Percentiles rank a stretch among this genome's conserved stretches.
Evolutionary conservation across 345 rosid species (phyloP).

Genomic region (Hibiscus trionum): DNA sequence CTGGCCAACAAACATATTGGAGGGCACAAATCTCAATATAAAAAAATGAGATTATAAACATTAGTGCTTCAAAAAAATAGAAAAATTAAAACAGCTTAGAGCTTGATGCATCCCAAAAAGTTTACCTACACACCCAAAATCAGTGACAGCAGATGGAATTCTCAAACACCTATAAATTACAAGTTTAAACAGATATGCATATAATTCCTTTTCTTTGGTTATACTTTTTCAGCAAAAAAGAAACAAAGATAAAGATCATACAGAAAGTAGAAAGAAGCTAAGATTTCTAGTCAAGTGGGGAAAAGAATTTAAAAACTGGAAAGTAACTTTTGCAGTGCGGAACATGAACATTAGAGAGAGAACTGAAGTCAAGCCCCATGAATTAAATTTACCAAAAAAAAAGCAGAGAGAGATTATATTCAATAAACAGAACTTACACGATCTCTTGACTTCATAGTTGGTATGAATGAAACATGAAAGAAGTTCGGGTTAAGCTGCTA

Average conservation of each 20-base stretch:
- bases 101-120: too few relatives aligned
- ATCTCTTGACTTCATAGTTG: conserved; percentile 2
- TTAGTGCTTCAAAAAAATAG: not conserved
- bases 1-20: not conserved
- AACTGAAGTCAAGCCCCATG: not conserved
- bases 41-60: not conserved
- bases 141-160: not conserved
- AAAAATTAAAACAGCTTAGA: not conserved
- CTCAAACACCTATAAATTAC: not conserved
- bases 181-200: not conserved
- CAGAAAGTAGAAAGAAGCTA: not conserved
- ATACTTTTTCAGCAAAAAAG: not conserved
- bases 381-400: not conserved
- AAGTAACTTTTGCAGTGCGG: not conserved
- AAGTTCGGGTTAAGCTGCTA: not conserved
- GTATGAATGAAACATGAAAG: not conserved
- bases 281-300: too few relatives aligned
- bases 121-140: not conserved
- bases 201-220: not conserved
- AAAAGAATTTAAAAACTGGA: not conserved
- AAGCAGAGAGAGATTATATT: not conserved
- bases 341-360: not conserved
- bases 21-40: not conserved
- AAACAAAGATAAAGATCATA: not conserved
- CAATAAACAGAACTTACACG: not conserved